phyloP scores from a whole-genome alignment of 75 land plant species.

The Larix kaempferi region DNA sequence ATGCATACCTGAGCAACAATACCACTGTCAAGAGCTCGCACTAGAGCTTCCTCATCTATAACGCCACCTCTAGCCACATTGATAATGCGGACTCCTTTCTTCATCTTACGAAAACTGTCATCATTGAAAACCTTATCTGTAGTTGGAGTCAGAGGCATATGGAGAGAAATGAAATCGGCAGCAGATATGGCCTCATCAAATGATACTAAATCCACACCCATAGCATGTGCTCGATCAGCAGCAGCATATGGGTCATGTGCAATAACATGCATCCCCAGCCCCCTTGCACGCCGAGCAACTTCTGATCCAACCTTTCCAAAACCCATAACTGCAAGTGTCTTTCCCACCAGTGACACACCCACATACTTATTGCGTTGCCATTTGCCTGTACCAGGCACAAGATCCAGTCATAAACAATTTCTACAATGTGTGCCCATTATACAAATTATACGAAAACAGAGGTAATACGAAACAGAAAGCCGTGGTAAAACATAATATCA shows the following conservation, averaged over 20 bases:
- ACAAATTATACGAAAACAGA: not conserved
- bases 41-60: conserved; percentile 71
- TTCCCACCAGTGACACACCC: conserved; percentile 72
- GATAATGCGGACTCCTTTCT: conserved; percentile 68
- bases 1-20: conserved; percentile 66
- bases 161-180: conserved; percentile 71
- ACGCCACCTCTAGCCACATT: conserved; percentile 87
- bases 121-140: conserved; percentile 59
- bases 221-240: conserved; percentile 67
- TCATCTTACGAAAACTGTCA: conserved; percentile 66
- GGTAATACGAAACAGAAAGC: not conserved
- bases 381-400: conserved; percentile 37
- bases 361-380: conserved; percentile 70
- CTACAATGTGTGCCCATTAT: not conserved
- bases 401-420: not conserved
- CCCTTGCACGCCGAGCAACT: conserved; percentile 74
- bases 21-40: conserved; percentile 65
- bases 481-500: not conserved
- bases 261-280: conserved; percentile 78
- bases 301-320: conserved; percentile 85
- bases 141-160: conserved; percentile 72
- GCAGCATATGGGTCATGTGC: conserved; percentile 82
- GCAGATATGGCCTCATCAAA: conserved; percentile 64
- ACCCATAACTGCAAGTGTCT: conserved; percentile 66
- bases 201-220: conserved; percentile 63